Conservation (phyloP, 352 stramenopile genomes). For the Phytopythium delawarense region DNA sequence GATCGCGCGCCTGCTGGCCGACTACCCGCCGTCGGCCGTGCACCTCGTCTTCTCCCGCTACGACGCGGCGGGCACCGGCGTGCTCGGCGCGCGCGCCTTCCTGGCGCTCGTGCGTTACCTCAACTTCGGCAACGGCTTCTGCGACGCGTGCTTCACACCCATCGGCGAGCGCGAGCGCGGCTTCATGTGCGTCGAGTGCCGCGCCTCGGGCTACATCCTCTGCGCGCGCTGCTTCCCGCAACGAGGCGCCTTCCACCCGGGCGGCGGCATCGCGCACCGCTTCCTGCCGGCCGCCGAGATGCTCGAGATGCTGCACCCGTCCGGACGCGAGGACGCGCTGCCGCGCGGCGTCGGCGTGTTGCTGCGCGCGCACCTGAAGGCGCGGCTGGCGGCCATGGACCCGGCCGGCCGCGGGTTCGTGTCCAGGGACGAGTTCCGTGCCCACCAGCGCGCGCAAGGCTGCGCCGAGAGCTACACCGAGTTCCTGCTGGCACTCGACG, state of each 20-base stretch:
- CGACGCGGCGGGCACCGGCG: constrained; percentile 23
- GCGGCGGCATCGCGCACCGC: constrained; percentile 11
- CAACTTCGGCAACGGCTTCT: constrained; percentile 42
- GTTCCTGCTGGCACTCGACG: constrained; percentile 24
- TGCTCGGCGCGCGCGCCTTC: constrained; percentile 31
- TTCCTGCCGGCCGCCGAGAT: constrained; percentile 29
- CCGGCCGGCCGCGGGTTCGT: constrained; percentile 18
- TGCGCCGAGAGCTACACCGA: constrained; percentile 31
- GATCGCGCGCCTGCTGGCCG: constrained; percentile 23
- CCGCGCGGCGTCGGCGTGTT: constrained; percentile 30
- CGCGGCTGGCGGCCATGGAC: constrained; percentile 25
- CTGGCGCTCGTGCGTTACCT: constrained; percentile 35
- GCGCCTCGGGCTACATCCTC: constrained; percentile 28
- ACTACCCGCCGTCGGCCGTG: constrained; percentile 28
- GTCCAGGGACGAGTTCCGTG: constrained; percentile 20
- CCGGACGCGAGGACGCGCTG: constrained; percentile 22
- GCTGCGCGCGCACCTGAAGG: constrained; percentile 24
- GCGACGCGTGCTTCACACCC: constrained; percentile 31
- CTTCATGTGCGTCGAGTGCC: constrained; percentile 33
- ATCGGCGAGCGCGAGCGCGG: constrained; percentile 32
- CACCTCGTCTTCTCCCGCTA: constrained; percentile 27
- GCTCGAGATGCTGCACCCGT: constrained; percentile 25
- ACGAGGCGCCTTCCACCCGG: constrained; percentile 19
- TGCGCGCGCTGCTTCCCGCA: constrained; percentile 28
- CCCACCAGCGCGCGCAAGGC: constrained; percentile 22